Evolutionary conservation across 225 moss, liverwort and hornwort species (phyloP), one percentile per base, ranked within the genome.

Genomic region (Ulota crispa): DNA sequence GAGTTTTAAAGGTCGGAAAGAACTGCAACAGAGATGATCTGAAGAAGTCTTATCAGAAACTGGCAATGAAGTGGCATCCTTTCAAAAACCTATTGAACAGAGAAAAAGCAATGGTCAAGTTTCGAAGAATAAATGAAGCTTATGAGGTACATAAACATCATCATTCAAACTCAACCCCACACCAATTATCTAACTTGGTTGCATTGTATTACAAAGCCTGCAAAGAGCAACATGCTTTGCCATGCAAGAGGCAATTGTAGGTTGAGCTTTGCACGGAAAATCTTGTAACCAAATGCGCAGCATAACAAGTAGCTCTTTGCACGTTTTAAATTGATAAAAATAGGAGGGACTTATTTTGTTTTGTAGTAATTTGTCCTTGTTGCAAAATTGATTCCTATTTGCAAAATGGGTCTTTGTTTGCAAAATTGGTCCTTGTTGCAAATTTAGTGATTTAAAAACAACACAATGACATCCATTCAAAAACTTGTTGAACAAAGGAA

Each of bases 51-150:
- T 90, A 90, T 21, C 8, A 80, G 23, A 88, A 12, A 42, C 75
- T 90, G 6, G 82, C 88, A 56, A 84, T 88, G 88, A 84, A 81
- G 79, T 90, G 90, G 90, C 88, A 90, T 80, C 90, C 90, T 0
- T 72, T 84, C 3, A 88, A 84, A 6, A 90, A 90, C 54, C 78
- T 76, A 8, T 3, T 69, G 5, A 69, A 88, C 0, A 59, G 0
- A 45, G 71, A 59, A 2, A 88, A 88, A 64, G 80, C 86, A 36
- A 50, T 32, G 72, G 1, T 0, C 6, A 78, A 84, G 26, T 90
- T 90, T 18, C 70, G 0, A 28, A 81, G 77, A 4, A 86, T 88
- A 55, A 77, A 68, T 32, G 90, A 90, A 82, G 90, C 90, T 39
- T 90, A 88, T 27, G 90, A 90, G 88, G 90, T 90, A 77, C 1